A percentile compares a stretch with the other conserved stretches of the same genome.
phyloP scores from a whole-genome alignment of 345 rosid species.

The Salix suchowensis region DNA sequence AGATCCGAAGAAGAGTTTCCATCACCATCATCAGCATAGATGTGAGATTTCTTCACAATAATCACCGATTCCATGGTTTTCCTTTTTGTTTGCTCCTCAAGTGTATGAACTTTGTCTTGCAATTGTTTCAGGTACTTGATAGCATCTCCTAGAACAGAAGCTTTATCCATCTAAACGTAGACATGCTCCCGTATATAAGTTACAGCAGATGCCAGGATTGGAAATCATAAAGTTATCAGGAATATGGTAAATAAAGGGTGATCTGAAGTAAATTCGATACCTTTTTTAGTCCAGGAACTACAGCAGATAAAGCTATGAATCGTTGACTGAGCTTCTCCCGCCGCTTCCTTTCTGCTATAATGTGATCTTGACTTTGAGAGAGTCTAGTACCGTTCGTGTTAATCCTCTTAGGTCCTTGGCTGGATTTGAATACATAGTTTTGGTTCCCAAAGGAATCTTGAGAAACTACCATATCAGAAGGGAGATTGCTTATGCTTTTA shows the following conservation, averaged over 20 bases:
- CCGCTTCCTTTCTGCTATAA: slow-evolving; percentile 62
- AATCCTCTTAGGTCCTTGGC: slow-evolving; percentile 27
- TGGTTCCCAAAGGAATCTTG: slow-evolving; percentile 34
- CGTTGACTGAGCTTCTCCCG: slow-evolving; percentile 64
- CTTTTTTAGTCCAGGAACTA: slow-evolving; percentile 70
- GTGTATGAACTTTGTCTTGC: slow-evolving; percentile 63
- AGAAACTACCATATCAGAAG: slow-evolving; percentile 25
- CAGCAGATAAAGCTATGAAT: slow-evolving; percentile 58
- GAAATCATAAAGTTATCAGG: neutral
- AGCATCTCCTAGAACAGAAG: slow-evolving; percentile 88
- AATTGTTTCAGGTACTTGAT: slow-evolving; percentile 75
- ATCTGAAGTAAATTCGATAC: slow-evolving; percentile 16
- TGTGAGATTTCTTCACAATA: slow-evolving; percentile 62
- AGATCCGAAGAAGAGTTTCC: slow-evolving; percentile 29
- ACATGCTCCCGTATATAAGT: neutral
- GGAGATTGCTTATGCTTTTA: slow-evolving; percentile 10
- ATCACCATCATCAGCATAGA: slow-evolving; percentile 33
- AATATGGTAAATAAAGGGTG: neutral
- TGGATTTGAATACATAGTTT: slow-evolving; percentile 27
- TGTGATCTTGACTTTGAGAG: slow-evolving; percentile 54
- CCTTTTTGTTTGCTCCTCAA: slow-evolving; percentile 65
- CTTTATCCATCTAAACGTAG: slow-evolving; percentile 73
- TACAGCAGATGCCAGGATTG: neutral
- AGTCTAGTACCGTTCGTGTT: slow-evolving; percentile 23
- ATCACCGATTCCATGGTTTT: slow-evolving; percentile 64